phyloP scores from a whole-genome alignment of 192 early-diverging fungal genomes.

The Umbelopsis sp. region DNA sequence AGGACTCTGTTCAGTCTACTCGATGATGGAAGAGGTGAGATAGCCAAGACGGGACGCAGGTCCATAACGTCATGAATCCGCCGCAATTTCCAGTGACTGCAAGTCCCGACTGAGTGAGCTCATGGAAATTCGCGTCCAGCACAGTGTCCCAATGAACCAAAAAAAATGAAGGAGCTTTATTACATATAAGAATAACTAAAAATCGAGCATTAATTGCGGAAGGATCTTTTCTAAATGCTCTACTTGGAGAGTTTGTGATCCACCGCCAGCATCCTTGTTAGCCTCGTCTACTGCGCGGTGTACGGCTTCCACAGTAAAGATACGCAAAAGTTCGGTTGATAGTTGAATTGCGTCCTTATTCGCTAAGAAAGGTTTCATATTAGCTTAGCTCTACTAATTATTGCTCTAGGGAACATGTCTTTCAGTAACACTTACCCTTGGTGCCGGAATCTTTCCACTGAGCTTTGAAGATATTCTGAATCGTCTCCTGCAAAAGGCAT shows the following conservation, averaged over 20 bases:
- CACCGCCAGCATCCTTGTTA: slow-evolving; percentile 9
- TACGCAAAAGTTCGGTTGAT: slow-evolving; percentile 35
- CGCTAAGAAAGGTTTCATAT: slow-evolving; percentile 4
- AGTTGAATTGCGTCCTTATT: slow-evolving; percentile 37
- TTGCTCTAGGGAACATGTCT: neutral
- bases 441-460: slow-evolving; percentile 37
- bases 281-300: slow-evolving; percentile 34
- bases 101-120: neutral
- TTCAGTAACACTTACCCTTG: slow-evolving; percentile 25
- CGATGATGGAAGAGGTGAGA: slow-evolving; percentile 1
- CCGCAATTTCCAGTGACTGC: slow-evolving; percentile 5
- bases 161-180: no score
- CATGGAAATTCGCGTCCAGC: no score
- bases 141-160: no score
- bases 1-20: slow-evolving; percentile 65
- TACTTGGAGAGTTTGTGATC: slow-evolving; percentile 13
- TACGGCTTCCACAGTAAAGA: slow-evolving; percentile 44
- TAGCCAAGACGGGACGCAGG: neutral
- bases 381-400: neutral
- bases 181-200: neutral
- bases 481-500: slow-evolving; percentile 31
- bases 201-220: slow-evolving; percentile 20
- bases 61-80: slow-evolving; percentile 2
- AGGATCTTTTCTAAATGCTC: slow-evolving; percentile 22
- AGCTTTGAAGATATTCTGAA: slow-evolving; percentile 36